phyloP scores from a whole-genome alignment of 805 yeast genomes.

The Yarrowia divulgata region DNA sequence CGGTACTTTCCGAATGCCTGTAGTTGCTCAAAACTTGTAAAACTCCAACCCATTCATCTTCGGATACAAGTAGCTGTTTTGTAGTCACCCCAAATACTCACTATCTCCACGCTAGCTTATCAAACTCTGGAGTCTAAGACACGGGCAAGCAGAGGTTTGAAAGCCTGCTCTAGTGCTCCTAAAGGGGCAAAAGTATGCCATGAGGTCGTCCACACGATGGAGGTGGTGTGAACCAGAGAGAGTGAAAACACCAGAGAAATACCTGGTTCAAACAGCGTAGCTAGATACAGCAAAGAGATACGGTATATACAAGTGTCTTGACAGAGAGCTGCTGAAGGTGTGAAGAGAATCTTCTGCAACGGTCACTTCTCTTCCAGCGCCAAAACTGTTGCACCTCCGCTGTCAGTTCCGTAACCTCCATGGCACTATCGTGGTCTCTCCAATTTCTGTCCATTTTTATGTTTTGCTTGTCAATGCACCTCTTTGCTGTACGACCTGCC shows the following conservation, averaged over 20 bases:
- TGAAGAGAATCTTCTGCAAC: no score
- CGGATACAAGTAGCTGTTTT: neutral
- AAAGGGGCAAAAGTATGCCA: constrained; percentile 28
- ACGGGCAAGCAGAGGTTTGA: neutral
- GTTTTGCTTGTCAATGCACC: neutral
- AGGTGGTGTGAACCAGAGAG: neutral
- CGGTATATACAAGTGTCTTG: no score
- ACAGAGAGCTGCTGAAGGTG: no score
- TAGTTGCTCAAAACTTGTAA: neutral
- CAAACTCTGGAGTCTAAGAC: constrained; percentile 30
- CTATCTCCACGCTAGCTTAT: constrained; percentile 32
- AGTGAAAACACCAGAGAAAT: neutral
- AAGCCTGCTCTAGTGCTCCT: constrained; percentile 4
- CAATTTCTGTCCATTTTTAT: no score
- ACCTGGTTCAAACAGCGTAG: no score
- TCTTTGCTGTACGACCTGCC: constrained; percentile 10
- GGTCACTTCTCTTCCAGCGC: no score
- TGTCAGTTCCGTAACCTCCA: no score
- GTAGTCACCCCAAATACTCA: neutral
- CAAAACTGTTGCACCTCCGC: no score
- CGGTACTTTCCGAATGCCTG: no score
- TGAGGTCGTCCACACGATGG: constrained; percentile 2
- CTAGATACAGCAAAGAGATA: no score
- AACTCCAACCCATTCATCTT: neutral
- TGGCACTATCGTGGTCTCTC: no score